Conservation (phyloP, 176 grass and related monocot species). For the Oryza longistaminata region DNA sequence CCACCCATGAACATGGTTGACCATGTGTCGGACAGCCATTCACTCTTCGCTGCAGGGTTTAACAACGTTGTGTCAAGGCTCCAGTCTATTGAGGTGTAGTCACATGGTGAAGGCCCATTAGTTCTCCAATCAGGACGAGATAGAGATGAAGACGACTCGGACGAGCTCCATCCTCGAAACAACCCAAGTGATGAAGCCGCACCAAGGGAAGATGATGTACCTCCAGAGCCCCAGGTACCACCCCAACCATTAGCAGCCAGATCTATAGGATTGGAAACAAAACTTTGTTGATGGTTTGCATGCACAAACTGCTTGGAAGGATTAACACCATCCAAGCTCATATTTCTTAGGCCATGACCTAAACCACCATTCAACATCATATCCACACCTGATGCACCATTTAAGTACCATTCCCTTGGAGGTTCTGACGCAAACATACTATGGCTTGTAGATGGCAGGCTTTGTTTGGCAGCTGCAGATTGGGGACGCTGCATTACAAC, state of each 20-base stretch:
- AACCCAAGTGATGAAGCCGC: constrained; percentile 62
- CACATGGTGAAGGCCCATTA: constrained; percentile 50
- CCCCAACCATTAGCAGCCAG: constrained; percentile 67
- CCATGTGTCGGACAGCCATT: constrained; percentile 80
- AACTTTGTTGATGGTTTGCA: constrained; percentile 57
- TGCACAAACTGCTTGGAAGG: constrained; percentile 50
- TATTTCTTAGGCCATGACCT: constrained; percentile 54
- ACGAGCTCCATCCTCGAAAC: constrained; percentile 63
- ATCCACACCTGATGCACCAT: constrained; percentile 59
- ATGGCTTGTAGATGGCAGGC: constrained; percentile 66
- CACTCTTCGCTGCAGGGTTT: constrained; percentile 56
- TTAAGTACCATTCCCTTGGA: constrained; percentile 72
- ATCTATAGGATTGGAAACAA: constrained; percentile 65
- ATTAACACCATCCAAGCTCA: constrained; percentile 60
- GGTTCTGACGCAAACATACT: constrained; percentile 52
- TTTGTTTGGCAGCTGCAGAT: constrained; percentile 66
- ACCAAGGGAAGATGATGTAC: constrained; percentile 55
- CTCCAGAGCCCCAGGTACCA: constrained; percentile 57
- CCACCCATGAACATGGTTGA: constrained; percentile 99
- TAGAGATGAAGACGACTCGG: constrained; percentile 43
- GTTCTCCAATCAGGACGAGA: constrained; percentile 68
- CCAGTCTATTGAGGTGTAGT: constrained; percentile 96
- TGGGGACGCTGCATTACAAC: constrained; percentile 90
- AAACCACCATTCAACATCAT: constrained; percentile 68
- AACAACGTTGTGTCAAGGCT: constrained; percentile 75